Evolutionary conservation across 179 eudicot species (phyloP).

Genomic region (Beta lomatogona): DNA sequence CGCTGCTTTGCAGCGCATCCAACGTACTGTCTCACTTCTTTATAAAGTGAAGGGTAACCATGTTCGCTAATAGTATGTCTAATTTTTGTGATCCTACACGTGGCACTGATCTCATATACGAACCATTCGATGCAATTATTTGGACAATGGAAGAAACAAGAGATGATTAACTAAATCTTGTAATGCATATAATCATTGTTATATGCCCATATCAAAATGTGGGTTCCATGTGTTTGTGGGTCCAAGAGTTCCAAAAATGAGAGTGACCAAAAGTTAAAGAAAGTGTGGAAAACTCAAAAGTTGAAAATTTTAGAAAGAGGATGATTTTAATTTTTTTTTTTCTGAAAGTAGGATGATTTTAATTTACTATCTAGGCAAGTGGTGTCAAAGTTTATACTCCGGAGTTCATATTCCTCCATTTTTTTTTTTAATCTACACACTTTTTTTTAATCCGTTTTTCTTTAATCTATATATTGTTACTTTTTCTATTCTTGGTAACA

Average conservation of each 20-base stretch:
- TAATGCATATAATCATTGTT: slow-evolving; percentile 17
- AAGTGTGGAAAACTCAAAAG: too few relatives aligned
- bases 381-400: too few relatives aligned
- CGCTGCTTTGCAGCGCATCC: slow-evolving; percentile 14
- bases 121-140: slow-evolving; percentile 17
- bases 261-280: too few relatives aligned
- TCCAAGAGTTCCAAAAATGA: too few relatives aligned
- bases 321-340: too few relatives aligned
- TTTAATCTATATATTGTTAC: too few relatives aligned
- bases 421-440: too few relatives aligned
- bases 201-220: slow-evolving; percentile 21
- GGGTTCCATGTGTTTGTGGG: slow-evolving; percentile 32
- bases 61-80: slow-evolving; percentile 14
- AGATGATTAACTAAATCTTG: slow-evolving; percentile 26
- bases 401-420: too few relatives aligned
- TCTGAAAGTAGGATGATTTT: too few relatives aligned
- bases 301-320: neutral
- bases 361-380: too few relatives aligned
- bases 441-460: too few relatives aligned
- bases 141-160: slow-evolving; percentile 18
- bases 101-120: slow-evolving; percentile 17
- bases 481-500: too few relatives aligned
- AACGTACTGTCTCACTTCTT: slow-evolving; percentile 21
- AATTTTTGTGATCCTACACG: slow-evolving; percentile 6
- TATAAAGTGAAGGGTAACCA: slow-evolving; percentile 1